Base-by-base conservation (phyloP, 2,329 filamentous ascomycete genomes). In the Colletotrichum sp. region DNA sequence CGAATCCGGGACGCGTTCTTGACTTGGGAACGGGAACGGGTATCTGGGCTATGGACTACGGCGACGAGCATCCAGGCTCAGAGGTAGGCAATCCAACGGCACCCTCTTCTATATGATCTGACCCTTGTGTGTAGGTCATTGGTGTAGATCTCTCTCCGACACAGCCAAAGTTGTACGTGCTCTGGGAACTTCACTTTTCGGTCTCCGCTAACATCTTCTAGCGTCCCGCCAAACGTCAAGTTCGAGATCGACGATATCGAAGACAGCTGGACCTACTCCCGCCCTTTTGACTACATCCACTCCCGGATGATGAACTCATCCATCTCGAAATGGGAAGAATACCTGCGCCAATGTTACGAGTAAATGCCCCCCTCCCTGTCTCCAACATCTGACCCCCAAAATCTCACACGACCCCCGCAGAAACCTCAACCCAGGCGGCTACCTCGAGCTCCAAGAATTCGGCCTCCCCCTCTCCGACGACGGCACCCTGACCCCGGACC, bases 241-340 rank as follows among this genome's bases (percentile, higher is more conserved):
- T 87, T 87, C 69, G 81, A 85, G 75, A 81, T 88, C 72, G 86
- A 87, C 68, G 85, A 87, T 68, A 52, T 82, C 15, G 79, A 83
- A 60, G 69, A 80, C 36, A 79, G 78, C 28, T 81, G 79, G 80
- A 79, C 79, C 5, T 82, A 78, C 76, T 78, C 78, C 4, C 79
- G 80, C 21, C 86, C 87, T 2, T 91, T 91, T 81, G 91, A 93
- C 82, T 90, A 89, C 79, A 90, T 93, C 78, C 91, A 92, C 80
- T 89, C 89, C 12, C 88, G 89, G 52, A 86, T 90, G 78, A 85
- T 93, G 79, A 85, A 88, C 9, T 90, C 91, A 64, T 87, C 87
- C 70, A 88, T 92, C 77, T 83, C 85, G 4, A 90, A 91, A 76
- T 92, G 90, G 82, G 86, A 87, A 60, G 85, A 88, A 49, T 82